Evolutionary conservation across 768 basidiomycete species (phyloP).

Genomic region (Termitomyces sp.): DNA sequence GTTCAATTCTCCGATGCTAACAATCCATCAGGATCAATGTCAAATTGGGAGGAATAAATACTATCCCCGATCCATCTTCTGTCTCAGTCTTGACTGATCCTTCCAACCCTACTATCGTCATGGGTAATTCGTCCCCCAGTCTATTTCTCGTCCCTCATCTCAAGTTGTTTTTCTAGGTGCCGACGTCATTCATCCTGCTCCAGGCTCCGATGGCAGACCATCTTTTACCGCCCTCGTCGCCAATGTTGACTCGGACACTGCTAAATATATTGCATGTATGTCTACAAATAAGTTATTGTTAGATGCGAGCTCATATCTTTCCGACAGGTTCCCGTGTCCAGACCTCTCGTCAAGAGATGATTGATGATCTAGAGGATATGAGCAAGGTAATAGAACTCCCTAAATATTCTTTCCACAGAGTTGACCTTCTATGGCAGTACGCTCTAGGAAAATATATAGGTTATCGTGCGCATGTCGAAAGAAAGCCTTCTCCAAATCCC

Average conservation of each 20-base stretch:
- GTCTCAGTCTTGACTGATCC: constrained; percentile 67
- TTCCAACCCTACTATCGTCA: constrained; percentile 72
- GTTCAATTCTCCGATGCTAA: neutral
- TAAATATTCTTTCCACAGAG: neutral
- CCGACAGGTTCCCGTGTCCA: constrained; percentile 60
- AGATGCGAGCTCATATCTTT: constrained; percentile 10
- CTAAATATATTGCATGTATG: constrained; percentile 61
- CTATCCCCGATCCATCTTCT: constrained; percentile 67
- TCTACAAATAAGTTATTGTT: neutral
- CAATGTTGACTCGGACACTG: constrained; percentile 73
- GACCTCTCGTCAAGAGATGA: constrained; percentile 71
- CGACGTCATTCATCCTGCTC: constrained; percentile 82
- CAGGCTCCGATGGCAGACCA: constrained; percentile 74
- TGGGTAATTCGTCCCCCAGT: constrained; percentile 47
- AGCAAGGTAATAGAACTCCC: constrained; percentile 40
- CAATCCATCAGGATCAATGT: constrained; percentile 63
- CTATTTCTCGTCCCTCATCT: neutral
- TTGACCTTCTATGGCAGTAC: constrained; percentile 33
- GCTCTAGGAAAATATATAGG: constrained; percentile 55
- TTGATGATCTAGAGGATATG: constrained; percentile 70
- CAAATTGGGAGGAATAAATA: constrained; percentile 82
- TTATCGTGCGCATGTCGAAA: constrained; percentile 58
- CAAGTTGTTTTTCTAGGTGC: constrained; percentile 47
- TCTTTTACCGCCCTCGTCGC: constrained; percentile 82
- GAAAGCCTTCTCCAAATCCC: constrained; percentile 44